These are phyloP conservation scores for Vitis rotundifolia DNA, from an alignment of 164 flowering plant genomes.

Conservation along the genomic window DNA sequence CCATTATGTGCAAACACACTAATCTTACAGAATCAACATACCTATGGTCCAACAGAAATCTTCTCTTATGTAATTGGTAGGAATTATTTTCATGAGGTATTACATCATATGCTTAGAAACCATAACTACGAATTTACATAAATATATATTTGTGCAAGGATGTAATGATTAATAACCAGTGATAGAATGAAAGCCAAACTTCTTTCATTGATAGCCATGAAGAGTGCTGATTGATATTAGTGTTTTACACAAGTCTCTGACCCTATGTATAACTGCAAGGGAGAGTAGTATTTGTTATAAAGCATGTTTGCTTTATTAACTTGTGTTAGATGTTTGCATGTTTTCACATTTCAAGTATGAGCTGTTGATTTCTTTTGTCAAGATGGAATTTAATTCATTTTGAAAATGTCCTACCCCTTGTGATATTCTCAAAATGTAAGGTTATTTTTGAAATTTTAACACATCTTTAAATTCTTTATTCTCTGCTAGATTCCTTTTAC, in stretches of 20 bases:
- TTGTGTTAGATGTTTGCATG: too few species aligned
- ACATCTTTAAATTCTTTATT: neutral
- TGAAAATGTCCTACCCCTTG: neutral
- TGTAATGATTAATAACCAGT: neutral
- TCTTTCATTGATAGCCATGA: neutral
- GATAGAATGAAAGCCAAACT: neutral
- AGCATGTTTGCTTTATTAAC: too few species aligned
- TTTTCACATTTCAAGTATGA: too few species aligned
- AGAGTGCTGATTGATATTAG: neutral
- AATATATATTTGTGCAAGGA: neutral
- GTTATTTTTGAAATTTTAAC: neutral
- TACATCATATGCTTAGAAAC: neutral
- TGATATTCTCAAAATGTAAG: neutral
- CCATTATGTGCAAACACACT: too few species aligned
- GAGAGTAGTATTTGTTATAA: neutral
- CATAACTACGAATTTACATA: neutral
- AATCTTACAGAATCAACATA: too few species aligned
- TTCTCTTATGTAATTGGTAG: neutral
- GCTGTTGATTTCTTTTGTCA: too few species aligned
- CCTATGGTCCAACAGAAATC: neutral
- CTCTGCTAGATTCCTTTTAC: neutral
- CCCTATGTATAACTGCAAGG: too few species aligned
- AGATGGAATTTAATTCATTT: too few species aligned
- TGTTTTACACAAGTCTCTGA: neutral
- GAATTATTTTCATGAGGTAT: neutral